Conservation (phyloP, 2,329 filamentous ascomycete genomes). For the Clonostachys sp. region DNA sequence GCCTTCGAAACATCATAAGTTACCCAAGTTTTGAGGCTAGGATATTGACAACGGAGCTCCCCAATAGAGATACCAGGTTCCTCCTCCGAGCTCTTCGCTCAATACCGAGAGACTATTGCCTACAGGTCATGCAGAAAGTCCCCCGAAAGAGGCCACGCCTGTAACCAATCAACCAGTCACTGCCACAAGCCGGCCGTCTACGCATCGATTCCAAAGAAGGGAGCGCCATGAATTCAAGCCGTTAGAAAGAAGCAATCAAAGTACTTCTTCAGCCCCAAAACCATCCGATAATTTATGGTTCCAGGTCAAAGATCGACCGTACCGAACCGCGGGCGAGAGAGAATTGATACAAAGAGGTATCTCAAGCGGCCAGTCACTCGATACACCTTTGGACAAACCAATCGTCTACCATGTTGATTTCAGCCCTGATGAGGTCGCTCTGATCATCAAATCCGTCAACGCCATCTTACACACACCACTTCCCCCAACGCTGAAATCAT, state of each 20-base stretch:
- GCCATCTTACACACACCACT: slow-evolving; percentile 1
- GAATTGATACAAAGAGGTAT: slow-evolving; percentile 16
- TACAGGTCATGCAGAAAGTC: too few species aligned
- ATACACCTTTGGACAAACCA: slow-evolving; percentile 3
- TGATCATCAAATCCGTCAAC: slow-evolving; percentile 14
- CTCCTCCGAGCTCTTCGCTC: too few species aligned
- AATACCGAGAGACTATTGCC: too few species aligned
- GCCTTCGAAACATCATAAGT: too few species aligned
- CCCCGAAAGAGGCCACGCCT: too few species aligned
- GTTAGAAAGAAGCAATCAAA: neutral
- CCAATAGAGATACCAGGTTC: too few species aligned
- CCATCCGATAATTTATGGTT: neutral
- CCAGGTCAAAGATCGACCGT: slow-evolving; percentile 11
- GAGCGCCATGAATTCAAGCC: too few species aligned
- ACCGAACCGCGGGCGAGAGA: slow-evolving; percentile 15
- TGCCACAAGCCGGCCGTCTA: too few species aligned
- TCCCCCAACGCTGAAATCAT: neutral
- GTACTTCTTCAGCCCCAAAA: neutral
- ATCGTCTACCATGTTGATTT: slow-evolving; percentile 41
- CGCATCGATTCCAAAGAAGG: too few species aligned
- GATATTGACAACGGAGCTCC: too few species aligned
- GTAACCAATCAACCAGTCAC: too few species aligned
- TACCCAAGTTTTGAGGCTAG: too few species aligned
- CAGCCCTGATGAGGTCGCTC: slow-evolving; percentile 24
- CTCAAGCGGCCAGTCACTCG: slow-evolving; percentile 1